Base-by-base conservation (phyloP, 2,329 filamentous ascomycete species). In the Aspergillus piperis region DNA sequence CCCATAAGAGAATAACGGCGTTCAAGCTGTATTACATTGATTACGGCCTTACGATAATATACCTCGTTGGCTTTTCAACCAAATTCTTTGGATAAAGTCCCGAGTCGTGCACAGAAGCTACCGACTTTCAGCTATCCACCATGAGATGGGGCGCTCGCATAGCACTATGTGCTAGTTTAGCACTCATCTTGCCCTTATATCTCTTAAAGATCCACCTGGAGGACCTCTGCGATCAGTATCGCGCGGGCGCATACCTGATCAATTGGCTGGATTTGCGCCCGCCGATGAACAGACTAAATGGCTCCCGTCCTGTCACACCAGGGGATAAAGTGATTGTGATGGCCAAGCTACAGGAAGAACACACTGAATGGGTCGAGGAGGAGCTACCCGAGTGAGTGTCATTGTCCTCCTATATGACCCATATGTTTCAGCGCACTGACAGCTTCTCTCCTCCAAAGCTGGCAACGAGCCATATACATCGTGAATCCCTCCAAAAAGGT, bases 391-490 rank as follows among this genome's bases (percentile, higher is more conserved):
- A 81, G 77, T 82, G 74, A 54, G 72, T 71, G 3, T 19, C 21
- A 32, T 8, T 23, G n/a, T 19, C 39, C 30, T 32, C 30, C 30
- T 11, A 11, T 36, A n/a, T 23, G 17, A 15, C 2, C 17, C 50
- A 11, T n/a, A 27, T 36, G 44, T 52, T 50, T 41, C 27, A 21
- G 15, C 13, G 32, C 17, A 57, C 54, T 57, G 23, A 61, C 32
- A 2, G 2, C 8, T 19, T 19, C 32, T 10, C 27, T 19, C 27
- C 32, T 6, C 17, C 17, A 50, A 54, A 79, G 77, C 65, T 82
- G 80, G 80, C 73, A 81, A 68, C 71, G 71, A 25, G 78, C 77
- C 13, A 79, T 82, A 54, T 82, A 80, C 69, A 71, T 70, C 59
- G 79, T 77, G 57, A 78, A 80, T 65, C 71, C 73, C 44, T 68